Evolutionary conservation across 768 basidiomycete genomes (phyloP), one percentile per base, ranked within the genome.

Genomic region (Filobasidium floriforme): DNA sequence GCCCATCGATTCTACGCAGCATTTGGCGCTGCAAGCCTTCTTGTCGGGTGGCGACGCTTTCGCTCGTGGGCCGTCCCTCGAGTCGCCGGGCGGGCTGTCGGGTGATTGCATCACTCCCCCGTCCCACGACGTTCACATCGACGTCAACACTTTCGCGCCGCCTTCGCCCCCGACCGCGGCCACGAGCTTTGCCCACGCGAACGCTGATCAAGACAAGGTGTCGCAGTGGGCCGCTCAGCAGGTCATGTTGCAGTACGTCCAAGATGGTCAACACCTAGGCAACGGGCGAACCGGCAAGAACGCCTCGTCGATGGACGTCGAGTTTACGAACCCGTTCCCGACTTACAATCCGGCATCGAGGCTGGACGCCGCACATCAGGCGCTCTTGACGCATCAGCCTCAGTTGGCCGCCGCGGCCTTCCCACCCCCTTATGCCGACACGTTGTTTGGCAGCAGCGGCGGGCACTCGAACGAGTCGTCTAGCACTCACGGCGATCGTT

Each of bases 321-420:
- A 52, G 19, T 28, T 46, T 40, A 26, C 51, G 1, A 54, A 52
- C 37, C 37, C 60, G 29, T 60, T 60, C 60, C 24, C 19, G 18
- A 6, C 46, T 4, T 18, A 49, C 46, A 22, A 4, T 49, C 43
- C 59, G 64, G 41, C 64, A 15, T 59, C 28, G 32, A 55, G 54
- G n/a, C 49, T 68, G 10, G 29, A 43, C 15, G 52, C 67, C 22
- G 60, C 67, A 4, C 67, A 68, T 41, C 63, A 65, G 41, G 44
- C 67, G 7, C 60, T 68, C 14, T 40, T 68, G n/a, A 55, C 62
- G 14, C 41, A 41, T 26, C 67, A 68, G 41, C 67, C 67, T 55
- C 67, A 68, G n/a, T 60, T 68, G 43, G 67, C 67, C 15, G 63
- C 67, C 1, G 67, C 67, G 14, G 67, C 62, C 14, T 68, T 68